These are phyloP conservation scores for Fomitopsis pinicola DNA, from an alignment of 1,284 basidiomycete genomes.

Conservation along the genomic window DNA sequence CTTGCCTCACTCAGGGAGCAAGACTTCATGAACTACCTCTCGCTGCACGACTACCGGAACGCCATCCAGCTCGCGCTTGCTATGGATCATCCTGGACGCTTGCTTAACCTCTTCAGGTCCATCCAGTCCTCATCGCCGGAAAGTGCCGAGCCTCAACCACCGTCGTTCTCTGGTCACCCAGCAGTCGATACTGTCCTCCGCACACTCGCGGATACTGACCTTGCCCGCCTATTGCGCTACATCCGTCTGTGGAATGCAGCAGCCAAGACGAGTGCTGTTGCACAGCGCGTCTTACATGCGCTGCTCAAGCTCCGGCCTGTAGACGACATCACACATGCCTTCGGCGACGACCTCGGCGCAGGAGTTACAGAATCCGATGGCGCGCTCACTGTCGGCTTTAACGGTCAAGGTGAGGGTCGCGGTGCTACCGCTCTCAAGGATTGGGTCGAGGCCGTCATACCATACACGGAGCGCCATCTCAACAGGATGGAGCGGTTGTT, in stretches of 20 bases:
- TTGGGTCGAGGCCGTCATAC: constrained; percentile 80
- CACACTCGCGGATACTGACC: constrained; percentile 66
- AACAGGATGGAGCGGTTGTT: constrained; percentile 81
- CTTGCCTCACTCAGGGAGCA: constrained; percentile 66
- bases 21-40: constrained; percentile 89
- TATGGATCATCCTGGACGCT: constrained; percentile 90
- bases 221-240: constrained; percentile 80
- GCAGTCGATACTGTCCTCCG: constrained; percentile 83
- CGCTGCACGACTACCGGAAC: constrained; percentile 84
- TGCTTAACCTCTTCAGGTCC: constrained; percentile 77
- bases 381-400: constrained; percentile 15
- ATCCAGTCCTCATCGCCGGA: constrained; percentile 32
- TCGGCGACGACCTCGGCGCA: constrained; percentile 30
- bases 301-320: constrained; percentile 74
- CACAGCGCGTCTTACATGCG: constrained; percentile 83
- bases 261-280: constrained; percentile 80
- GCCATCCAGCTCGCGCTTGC: constrained; percentile 90
- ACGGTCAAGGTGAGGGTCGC: constrained; percentile 16
- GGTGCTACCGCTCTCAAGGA: constrained; percentile 59
- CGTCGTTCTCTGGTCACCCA: constrained; percentile 57
- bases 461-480: constrained; percentile 93
- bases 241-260: constrained; percentile 93
- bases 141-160: constrained; percentile 2
- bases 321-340: constrained; percentile 73
- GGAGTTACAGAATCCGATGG: constrained; percentile 5